phyloP scores from a whole-genome alignment of 108 stramenopile species.

The Skeletonema costatum region DNA sequence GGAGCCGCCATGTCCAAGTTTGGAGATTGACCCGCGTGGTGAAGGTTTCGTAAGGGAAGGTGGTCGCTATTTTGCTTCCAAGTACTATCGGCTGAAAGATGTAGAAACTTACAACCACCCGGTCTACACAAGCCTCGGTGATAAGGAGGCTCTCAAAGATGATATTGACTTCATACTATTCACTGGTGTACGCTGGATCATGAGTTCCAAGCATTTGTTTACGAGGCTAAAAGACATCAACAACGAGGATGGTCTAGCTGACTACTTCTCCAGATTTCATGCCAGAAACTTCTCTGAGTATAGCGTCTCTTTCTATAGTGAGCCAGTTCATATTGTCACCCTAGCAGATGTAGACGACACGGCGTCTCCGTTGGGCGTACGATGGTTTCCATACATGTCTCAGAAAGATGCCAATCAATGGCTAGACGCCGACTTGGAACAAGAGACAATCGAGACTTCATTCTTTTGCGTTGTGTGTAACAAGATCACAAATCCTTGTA shows the following conservation, averaged over 20 bases:
- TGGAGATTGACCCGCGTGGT: background rate
- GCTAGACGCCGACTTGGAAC: background rate
- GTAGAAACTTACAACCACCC: too few species aligned
- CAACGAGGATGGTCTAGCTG: too few species aligned
- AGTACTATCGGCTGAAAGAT: too few species aligned
- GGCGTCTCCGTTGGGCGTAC: background rate
- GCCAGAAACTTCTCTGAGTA: too few species aligned
- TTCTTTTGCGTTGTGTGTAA: background rate
- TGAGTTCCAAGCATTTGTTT: background rate
- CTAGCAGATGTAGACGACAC: background rate
- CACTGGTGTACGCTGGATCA: background rate
- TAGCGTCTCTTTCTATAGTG: background rate
- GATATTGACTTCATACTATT: background rate
- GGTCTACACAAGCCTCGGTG: background rate
- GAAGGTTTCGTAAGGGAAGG: background rate
- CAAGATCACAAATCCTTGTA: background rate
- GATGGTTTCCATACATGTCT: background rate
- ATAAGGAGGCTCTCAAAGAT: background rate
- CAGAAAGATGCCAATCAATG: background rate
- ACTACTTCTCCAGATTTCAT: too few species aligned
- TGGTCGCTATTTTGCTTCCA: background rate
- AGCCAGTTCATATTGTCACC: background rate
- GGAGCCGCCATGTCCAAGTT: background rate
- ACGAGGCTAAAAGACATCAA: background rate
- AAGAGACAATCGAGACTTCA: background rate